A percentile compares a stretch with the other conserved stretches of the same genome.
Conservation (phyloP, 164 flowering plant genomes). For the Brasenia schreberi region DNA sequence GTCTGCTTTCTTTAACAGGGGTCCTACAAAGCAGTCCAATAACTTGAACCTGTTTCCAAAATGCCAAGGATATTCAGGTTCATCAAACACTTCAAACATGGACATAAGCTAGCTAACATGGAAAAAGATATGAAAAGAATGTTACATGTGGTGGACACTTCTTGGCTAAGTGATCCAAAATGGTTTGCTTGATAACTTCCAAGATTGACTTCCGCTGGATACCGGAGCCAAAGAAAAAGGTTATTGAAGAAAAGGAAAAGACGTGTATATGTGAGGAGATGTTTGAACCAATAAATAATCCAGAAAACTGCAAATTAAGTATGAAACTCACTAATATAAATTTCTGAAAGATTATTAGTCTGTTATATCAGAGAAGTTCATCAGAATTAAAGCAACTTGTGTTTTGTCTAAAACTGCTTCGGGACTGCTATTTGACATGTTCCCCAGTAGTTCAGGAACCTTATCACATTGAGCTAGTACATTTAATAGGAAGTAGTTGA, state of each 20-base stretch:
- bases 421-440: too few relatives aligned
- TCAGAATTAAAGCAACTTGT: too few relatives aligned
- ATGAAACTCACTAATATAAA: too few relatives aligned
- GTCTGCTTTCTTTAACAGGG: constrained; percentile 82
- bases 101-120: constrained; percentile 1
- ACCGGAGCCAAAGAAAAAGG: not conserved
- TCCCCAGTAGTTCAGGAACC: too few relatives aligned
- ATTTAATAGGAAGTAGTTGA: too few relatives aligned
- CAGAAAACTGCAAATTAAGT: too few relatives aligned
- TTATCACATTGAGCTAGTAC: too few relatives aligned
- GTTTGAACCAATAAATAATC: too few relatives aligned
- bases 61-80: not conserved
- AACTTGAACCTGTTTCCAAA: constrained; percentile 63
- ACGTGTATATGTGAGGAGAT: too few relatives aligned
- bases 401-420: too few relatives aligned
- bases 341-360: too few relatives aligned
- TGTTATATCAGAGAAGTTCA: too few relatives aligned
- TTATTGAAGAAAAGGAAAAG: not conserved
- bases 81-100: not conserved
- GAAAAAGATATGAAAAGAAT: not conserved
- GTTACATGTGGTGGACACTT: constrained; percentile 93
- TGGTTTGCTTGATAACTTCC: constrained; percentile 88
- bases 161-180: constrained; percentile 76
- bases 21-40: constrained; percentile 87
- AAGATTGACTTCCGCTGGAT: constrained; percentile 69